A percentile compares a stretch with the other conserved stretches of the same genome.
Conservation (phyloP, 768 basidiomycete genomes). For the Pisolithus sp. region DNA sequence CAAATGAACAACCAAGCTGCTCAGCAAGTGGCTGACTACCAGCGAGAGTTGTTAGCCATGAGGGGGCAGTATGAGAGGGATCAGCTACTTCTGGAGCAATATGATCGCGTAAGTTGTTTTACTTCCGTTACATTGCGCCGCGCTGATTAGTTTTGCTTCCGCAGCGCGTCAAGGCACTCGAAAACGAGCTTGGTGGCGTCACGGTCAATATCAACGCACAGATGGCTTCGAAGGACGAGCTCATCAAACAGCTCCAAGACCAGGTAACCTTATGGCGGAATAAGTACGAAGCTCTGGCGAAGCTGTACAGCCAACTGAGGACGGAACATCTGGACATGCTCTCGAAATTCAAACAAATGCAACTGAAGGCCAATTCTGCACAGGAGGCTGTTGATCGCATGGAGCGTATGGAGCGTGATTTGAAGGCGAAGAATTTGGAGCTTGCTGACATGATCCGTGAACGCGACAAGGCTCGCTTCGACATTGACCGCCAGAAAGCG, state of each 20-base stretch:
- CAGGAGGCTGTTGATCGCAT: constrained; percentile 97
- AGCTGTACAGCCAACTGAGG: constrained; percentile 96
- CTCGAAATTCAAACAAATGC: constrained; percentile 93
- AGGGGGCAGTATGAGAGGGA: constrained; percentile 97
- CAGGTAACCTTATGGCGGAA: constrained; percentile 96
- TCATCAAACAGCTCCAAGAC: constrained; percentile 93
- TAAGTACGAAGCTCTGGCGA: constrained; percentile 98
- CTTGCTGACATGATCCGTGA: constrained; percentile 98
- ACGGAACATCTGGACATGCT: constrained; percentile 97
- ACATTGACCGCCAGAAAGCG: constrained; percentile 88
- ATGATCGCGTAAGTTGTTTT: constrained; percentile 66
- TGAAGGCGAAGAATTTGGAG: constrained; percentile 98
- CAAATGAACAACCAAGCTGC: constrained; percentile 72
- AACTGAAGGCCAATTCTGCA: constrained; percentile 95
- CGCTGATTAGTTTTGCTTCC: constrained; percentile 6
- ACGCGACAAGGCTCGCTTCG: constrained; percentile 91
- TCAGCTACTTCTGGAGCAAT: constrained; percentile 95
- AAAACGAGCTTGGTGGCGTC: constrained; percentile 77
- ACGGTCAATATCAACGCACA: constrained; percentile 77
- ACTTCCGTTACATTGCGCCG: neutral
- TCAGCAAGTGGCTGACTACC: constrained; percentile 74
- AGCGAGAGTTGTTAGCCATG: constrained; percentile 87
- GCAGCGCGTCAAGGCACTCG: constrained; percentile 92
- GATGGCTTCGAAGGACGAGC: constrained; percentile 85
- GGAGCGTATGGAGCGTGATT: constrained; percentile 97